Percentiles rank a stretch among this genome's conserved stretches.
These are phyloP conservation scores for Chrysanthemum seticuspe DNA, from an alignment of 129 eudicot genomes.

Conservation along the genomic window DNA sequence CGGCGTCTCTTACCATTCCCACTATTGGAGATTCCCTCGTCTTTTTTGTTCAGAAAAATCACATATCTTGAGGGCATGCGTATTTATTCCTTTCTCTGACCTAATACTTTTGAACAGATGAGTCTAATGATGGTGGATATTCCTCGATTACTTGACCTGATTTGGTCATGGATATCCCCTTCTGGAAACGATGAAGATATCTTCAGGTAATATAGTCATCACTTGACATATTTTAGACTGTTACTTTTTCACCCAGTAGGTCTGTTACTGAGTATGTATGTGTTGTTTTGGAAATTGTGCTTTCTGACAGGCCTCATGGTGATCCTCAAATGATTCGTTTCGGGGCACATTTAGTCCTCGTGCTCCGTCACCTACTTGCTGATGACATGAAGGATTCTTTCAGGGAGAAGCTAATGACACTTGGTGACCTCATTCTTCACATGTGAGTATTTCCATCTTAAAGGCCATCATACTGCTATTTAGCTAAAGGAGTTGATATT, in stretches of 20 bases:
- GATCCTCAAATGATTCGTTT: slow-evolving; percentile 98
- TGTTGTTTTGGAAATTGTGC: slow-evolving; percentile 18
- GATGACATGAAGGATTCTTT: slow-evolving; percentile 84
- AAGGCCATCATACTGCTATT: not conserved
- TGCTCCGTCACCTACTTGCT: slow-evolving; percentile 72
- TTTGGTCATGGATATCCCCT: slow-evolving; percentile 95
- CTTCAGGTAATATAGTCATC: slow-evolving; percentile 57
- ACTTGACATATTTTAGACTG: not conserved
- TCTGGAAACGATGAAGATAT: slow-evolving; percentile 63
- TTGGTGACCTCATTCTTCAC: slow-evolving; percentile 91
- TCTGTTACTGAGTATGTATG: not conserved
- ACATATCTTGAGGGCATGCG: not conserved
- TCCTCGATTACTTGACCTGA: slow-evolving; percentile 77
- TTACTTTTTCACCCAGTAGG: not conserved
- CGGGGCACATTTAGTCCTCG: slow-evolving; percentile 96
- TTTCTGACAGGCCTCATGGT: slow-evolving; percentile 80
- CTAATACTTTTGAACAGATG: slow-evolving; percentile 60
- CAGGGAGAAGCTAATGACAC: slow-evolving; percentile 77
- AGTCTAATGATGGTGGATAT: slow-evolving; percentile 86
- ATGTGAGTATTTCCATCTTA: slow-evolving; percentile 51
- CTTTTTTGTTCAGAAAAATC: no score
- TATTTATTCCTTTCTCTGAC: slow-evolving; percentile 28
- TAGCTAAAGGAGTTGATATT: not conserved
- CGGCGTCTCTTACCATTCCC: not conserved
- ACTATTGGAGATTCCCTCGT: no score